Evolutionary conservation across 2,329 filamentous ascomycete species (phyloP).

Genomic region (Ophiostoma ips): DNA sequence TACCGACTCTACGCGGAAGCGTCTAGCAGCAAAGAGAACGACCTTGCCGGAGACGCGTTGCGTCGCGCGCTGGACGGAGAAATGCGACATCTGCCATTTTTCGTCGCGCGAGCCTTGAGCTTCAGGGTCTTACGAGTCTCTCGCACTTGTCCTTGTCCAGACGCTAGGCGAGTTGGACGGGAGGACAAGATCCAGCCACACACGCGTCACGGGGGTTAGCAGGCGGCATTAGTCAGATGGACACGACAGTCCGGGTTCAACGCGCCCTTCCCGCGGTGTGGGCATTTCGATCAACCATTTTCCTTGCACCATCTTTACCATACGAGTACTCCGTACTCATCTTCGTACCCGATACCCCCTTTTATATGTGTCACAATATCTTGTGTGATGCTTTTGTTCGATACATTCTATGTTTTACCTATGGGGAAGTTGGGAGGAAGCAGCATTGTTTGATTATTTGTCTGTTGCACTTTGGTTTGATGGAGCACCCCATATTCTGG

Average conservation of each 20-base stretch:
- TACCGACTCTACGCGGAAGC: slow-evolving; percentile 6
- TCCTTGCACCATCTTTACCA: neutral
- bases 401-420: too few species aligned
- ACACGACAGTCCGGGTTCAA: slow-evolving; percentile 29
- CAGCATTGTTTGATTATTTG: too few species aligned
- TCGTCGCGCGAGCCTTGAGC: neutral
- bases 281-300: slow-evolving; percentile 21
- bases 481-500: too few species aligned
- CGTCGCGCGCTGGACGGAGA: slow-evolving; percentile 1
- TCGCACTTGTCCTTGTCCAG: too few species aligned
- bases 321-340: too few species aligned
- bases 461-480: too few species aligned
- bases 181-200: too few species aligned
- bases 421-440: too few species aligned
- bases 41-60: neutral
- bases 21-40: slow-evolving; percentile 3
- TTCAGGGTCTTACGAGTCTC: neutral
- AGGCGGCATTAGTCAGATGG: too few species aligned
- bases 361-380: neutral
- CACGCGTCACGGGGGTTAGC: too few species aligned
- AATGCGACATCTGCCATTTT: slow-evolving; percentile 2
- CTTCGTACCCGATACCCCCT: too few species aligned
- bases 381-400: neutral
- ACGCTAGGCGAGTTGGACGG: too few species aligned
- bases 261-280: slow-evolving; percentile 28